A percentile compares a stretch with the other conserved stretches of the same genome.
phyloP scores from a whole-genome alignment of 164 flowering plant genomes.

The Tinospora cordifolia region DNA sequence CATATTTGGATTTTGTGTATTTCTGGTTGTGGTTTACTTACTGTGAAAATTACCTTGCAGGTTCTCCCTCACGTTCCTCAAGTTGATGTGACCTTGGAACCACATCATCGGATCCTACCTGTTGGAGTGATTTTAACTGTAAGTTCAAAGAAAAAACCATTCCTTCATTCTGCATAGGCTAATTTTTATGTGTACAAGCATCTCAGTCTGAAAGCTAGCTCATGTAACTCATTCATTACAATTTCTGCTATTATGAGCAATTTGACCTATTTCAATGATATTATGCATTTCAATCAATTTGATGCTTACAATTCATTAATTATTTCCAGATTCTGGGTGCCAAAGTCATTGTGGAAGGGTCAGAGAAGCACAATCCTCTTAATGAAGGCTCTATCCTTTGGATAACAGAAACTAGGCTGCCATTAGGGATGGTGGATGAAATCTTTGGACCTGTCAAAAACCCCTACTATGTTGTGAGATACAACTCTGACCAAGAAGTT shows the following conservation, averaged over 20 bases:
- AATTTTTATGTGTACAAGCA: background rate
- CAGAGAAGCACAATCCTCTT: constrained; percentile 81
- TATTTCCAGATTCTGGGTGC: constrained; percentile 51
- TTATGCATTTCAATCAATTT: background rate
- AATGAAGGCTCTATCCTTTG: constrained; percentile 93
- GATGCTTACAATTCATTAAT: background rate
- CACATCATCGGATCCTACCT: constrained; percentile 59
- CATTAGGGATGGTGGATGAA: constrained; percentile 81
- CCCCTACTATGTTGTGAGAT: constrained; percentile 80
- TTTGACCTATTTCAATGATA: background rate
- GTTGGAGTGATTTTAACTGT: constrained; percentile 79
- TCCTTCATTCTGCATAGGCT: background rate
- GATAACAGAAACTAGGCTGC: constrained; percentile 61
- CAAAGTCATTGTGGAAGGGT: constrained; percentile 83
- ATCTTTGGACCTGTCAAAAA: constrained; percentile 91
- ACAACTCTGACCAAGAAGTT: constrained; percentile 69
- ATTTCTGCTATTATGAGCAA: background rate
- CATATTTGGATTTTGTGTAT: background rate
- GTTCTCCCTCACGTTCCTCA: constrained; percentile 73
- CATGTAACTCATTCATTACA: background rate
- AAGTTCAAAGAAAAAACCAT: constrained; percentile 22
- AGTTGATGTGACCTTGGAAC: constrained; percentile 49
- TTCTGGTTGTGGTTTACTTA: background rate
- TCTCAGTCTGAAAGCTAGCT: background rate
- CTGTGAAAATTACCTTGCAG: constrained; percentile 31